Evolutionary conservation across 306 rosid species (phyloP), one percentile per base, ranked within the genome.

Genomic region (Quercus ilex): DNA sequence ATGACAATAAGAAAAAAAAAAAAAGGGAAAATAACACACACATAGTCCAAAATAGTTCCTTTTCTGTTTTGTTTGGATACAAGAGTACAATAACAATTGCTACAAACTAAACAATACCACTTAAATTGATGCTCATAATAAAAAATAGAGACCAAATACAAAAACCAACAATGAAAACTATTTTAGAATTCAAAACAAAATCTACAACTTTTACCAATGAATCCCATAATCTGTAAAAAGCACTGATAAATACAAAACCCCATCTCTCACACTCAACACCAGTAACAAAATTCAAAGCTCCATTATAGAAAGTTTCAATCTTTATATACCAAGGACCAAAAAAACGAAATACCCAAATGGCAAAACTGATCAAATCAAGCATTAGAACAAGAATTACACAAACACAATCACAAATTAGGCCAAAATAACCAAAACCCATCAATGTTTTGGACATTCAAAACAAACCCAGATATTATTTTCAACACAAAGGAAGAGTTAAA

Each of bases 391-490:
- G 78, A 33, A 64, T 57, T 55, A 62, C 60, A 71, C 14, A 20
- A 13, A 28, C 17, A 74, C 5, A 49, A 17, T 43, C 33, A 52
- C 30, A 78, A 10, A 62, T 26, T 14, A 5, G 35, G 15, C 76
- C 68, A 49, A 18, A 70, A 35, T 62, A 18, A 73, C 25, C 41
- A 13, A 53, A 77, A 13, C 72, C 19, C 12, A 33, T 62, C 51
- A 51, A 69, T 9, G 18, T 73, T 77, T 79, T 14, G 68, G 69
- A 79, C 6, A 79, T 59, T 31, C 9, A 57, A 60, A 5, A 25
- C 35, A 33, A 73, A 78, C 71, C 81, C 69, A 73, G 68, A 77
- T 71, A 69, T 74, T 77, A 68, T 62, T 60, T 58, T 26, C 18
- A 5, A n/a, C 69, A 64, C 28, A 57, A 46, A 14, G 4, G 31